Base-by-base conservation (phyloP, 345 rosid genomes). In the Citrus maxima region DNA sequence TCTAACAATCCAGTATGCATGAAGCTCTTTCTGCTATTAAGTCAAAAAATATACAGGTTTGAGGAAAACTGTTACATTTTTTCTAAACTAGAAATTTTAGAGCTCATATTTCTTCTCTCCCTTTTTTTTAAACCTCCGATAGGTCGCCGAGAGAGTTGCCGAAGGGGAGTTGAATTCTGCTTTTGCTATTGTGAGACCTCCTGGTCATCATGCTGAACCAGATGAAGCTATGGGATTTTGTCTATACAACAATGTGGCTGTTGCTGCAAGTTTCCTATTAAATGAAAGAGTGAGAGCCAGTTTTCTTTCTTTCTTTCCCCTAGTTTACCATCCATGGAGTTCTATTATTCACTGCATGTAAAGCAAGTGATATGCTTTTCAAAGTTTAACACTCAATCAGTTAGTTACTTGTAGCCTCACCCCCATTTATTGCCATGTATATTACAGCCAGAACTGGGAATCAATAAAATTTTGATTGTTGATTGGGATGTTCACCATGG, bases 401-500 rank as follows among this genome's bases (percentile, higher is more conserved):
- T 75, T 9, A 61, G 19, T 54, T 74, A n/a, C 42, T 75, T 71
- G 55, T 65, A 28, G 5, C 27, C 58, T 85, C n/a, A 58, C 54
- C 80, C 7, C 46, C 49, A 35, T 38, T 51, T 24, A 61, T 70
- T 4, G 32, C 28, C 65, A 75, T 70, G 22, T 59, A 19, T 68
- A 3, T 42, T 73, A 76, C 89, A 89, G 95, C 90, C 89, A 8
- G 95, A 91, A 78, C 80, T 95, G 82, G 91, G 94, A 78, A 72
- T 96, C 73, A 92, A 89, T 65, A 94, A 85, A 83, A 92, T 96
- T 77, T 80, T 96, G 88, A 83, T 96, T 84, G 98, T 92, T 83
- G 99, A 94, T 81, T 94, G 99, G 99, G 99, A 96, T 87, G 95
- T 94, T 72, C 99, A 96, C 84, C 98, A 96, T 35, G 99, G 99